phyloP scores from a whole-genome alignment of 768 basidiomycete species.

The Xerocomellus intermedius region DNA sequence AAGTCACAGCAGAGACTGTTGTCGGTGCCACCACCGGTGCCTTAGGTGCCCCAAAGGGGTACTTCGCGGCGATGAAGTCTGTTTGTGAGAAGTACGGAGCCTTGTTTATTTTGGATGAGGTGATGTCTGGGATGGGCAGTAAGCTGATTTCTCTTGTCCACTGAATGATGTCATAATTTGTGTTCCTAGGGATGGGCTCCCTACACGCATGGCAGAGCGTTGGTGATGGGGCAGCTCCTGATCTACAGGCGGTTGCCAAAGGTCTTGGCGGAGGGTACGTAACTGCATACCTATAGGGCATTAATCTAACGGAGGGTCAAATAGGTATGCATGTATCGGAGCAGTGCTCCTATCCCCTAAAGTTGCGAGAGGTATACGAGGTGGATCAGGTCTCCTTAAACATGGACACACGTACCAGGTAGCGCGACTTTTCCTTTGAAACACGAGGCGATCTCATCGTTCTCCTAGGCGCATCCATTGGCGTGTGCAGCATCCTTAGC shows the following conservation, averaged over 20 bases:
- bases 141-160: constrained; percentile 31
- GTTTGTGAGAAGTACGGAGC: constrained; percentile 72
- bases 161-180: not conserved
- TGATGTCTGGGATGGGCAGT: constrained; percentile 93
- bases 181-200: constrained; percentile 71
- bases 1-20: constrained; percentile 84
- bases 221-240: constrained; percentile 75
- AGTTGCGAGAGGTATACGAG: constrained; percentile 67
- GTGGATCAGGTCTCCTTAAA: constrained; percentile 70
- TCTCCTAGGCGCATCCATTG: constrained; percentile 62
- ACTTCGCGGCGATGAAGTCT: constrained; percentile 81
- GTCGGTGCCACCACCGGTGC: constrained; percentile 84
- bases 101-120: constrained; percentile 86
- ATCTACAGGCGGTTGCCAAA: constrained; percentile 87
- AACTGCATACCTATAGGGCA: not conserved
- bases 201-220: constrained; percentile 84
- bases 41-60: constrained; percentile 75
- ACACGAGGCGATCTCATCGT: constrained; percentile 1
- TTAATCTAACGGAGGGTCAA: constrained; percentile 5
- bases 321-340: constrained; percentile 77
- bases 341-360: constrained; percentile 74
- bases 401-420: constrained; percentile 88
- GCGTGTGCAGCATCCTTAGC: constrained; percentile 79
- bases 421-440: not conserved
- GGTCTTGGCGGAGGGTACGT: constrained; percentile 84